Percentiles rank a stretch among this genome's conserved stretches.
Conservation (phyloP, 441 rosid genomes). For the Omphalea diandra region DNA sequence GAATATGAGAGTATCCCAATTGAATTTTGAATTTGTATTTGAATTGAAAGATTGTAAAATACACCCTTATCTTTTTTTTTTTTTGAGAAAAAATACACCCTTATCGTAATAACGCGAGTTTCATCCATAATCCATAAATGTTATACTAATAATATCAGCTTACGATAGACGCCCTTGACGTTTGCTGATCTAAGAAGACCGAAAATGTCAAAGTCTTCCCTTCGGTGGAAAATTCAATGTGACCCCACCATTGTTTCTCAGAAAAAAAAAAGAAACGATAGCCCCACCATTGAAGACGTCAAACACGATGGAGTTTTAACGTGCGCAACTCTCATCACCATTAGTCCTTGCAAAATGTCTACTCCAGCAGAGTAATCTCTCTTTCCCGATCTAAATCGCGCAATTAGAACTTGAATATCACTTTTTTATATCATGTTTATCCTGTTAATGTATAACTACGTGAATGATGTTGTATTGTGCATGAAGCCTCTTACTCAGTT, state of each 20-base stretch:
- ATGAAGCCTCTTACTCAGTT: neutral
- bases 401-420: neutral
- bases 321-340: neutral
- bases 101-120: no score
- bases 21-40: no score
- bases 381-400: slow-evolving; percentile 14
- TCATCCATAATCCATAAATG: no score
- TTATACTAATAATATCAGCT: no score
- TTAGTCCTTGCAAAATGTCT: slow-evolving; percentile 35
- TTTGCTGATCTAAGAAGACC: no score
- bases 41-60: no score
- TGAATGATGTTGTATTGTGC: neutral
- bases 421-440: neutral
- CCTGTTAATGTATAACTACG: no score
- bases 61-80: no score
- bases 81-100: no score
- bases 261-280: no score
- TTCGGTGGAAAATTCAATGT: slow-evolving; percentile 20
- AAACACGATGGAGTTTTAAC: neutral
- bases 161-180: neutral
- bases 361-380: slow-evolving; percentile 54
- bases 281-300: neutral
- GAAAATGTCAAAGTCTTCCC: slow-evolving; percentile 9
- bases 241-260: no score
- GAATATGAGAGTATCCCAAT: no score